Evolutionary conservation across 148 eudicot genomes (phyloP).

Genomic region (Arbutus unedo): DNA sequence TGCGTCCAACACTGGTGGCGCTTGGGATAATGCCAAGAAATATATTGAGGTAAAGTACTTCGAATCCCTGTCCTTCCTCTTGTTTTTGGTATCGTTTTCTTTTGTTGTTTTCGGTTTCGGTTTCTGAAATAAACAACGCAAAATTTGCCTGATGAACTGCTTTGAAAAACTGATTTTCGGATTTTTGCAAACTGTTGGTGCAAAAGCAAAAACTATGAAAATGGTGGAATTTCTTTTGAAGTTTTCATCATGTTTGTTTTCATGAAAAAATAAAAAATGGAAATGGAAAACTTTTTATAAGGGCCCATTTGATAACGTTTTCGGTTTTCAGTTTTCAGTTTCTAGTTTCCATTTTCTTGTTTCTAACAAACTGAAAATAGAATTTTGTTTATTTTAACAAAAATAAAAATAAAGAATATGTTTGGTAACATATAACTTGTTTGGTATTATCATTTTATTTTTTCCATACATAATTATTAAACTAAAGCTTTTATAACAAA

Average conservation of each 20-base stretch:
- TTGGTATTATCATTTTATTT: background rate
- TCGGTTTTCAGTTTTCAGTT: too few species aligned
- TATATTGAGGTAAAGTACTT: constrained; percentile 70
- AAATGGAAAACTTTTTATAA: background rate
- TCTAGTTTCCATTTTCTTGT: too few species aligned
- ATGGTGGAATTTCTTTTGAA: background rate
- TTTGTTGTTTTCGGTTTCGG: background rate
- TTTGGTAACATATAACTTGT: too few species aligned
- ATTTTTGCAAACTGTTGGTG: background rate
- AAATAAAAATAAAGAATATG: too few species aligned
- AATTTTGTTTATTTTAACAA: too few species aligned
- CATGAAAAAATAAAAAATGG: background rate
- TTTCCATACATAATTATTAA: background rate
- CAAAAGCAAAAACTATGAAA: background rate
- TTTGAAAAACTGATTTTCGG: background rate
- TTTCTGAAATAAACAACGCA: background rate
- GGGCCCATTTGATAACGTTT: too few species aligned
- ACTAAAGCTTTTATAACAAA: too few species aligned
- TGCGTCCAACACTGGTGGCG: constrained; percentile 93
- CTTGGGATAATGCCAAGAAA: constrained; percentile 92
- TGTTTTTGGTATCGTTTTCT: background rate
- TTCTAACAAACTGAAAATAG: too few species aligned
- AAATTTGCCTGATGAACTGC: background rate
- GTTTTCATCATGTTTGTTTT: background rate
- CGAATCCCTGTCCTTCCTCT: background rate